Percentiles rank a stretch among this genome's conserved stretches.
These are phyloP conservation scores for Rhizopogon parksii DNA, from an alignment of 1,284 basidiomycete genomes.

Conservation along the genomic window DNA sequence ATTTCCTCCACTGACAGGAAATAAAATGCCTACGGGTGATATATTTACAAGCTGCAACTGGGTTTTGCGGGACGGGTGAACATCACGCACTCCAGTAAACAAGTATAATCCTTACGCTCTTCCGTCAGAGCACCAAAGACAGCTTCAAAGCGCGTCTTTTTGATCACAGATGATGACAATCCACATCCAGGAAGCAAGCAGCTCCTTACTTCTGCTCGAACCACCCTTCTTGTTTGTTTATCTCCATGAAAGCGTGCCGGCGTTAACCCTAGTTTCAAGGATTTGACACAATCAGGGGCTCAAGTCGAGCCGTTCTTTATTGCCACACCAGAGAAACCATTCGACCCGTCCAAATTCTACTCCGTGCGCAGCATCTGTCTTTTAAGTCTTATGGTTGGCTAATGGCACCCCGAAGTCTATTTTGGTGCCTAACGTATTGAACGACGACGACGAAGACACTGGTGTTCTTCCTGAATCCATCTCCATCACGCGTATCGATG, in stretches of 20 bases:
- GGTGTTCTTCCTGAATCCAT: slow-evolving; percentile 57
- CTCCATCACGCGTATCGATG: slow-evolving; percentile 66
- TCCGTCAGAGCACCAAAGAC: slow-evolving; percentile 68
- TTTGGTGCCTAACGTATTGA: slow-evolving; percentile 48
- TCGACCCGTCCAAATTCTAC: slow-evolving; percentile 79
- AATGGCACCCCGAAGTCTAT: slow-evolving; percentile 41
- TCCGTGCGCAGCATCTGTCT: slow-evolving; percentile 41
- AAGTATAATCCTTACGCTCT: slow-evolving; percentile 1
- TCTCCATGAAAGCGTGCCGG: background rate
- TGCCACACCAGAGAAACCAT: slow-evolving; percentile 59
- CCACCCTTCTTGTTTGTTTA: slow-evolving; percentile 54
- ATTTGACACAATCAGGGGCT: slow-evolving; percentile 76
- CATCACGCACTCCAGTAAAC: background rate
- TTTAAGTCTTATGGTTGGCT: slow-evolving; percentile 4
- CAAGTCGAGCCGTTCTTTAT: slow-evolving; percentile 92
- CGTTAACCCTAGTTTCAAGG: slow-evolving; percentile 39
- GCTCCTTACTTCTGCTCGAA: slow-evolving; percentile 58
- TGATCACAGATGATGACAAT: slow-evolving; percentile 87
- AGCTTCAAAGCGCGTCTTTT: slow-evolving; percentile 85
- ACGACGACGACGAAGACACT: slow-evolving; percentile 43
- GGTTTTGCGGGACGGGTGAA: slow-evolving; percentile 80
- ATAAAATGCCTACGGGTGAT: slow-evolving; percentile 67
- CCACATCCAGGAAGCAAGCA: slow-evolving; percentile 49
- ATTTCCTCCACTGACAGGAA: slow-evolving; percentile 55
- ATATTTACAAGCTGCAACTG: slow-evolving; percentile 84